phyloP scores from a whole-genome alignment of 2,329 filamentous ascomycete species.

The Aspergillus novoparasiticus region DNA sequence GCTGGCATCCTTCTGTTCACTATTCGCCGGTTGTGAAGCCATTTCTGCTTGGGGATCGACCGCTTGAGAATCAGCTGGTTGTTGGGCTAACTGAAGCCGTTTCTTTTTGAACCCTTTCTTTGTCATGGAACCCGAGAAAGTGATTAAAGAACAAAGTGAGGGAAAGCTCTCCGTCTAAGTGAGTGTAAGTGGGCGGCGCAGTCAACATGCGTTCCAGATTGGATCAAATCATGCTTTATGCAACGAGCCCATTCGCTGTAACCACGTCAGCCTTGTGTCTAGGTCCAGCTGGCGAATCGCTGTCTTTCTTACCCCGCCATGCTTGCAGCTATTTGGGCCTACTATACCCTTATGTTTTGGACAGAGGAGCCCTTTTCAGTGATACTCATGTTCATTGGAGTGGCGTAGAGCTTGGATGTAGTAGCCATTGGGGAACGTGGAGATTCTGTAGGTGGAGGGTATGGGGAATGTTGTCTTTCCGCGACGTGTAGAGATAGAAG shows the following conservation, averaged over 20 bases:
- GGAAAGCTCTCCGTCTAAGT: neutral
- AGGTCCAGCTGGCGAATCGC: neutral
- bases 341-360: neutral
- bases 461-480: neutral
- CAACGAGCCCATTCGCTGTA: neutral
- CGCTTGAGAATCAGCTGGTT: no score
- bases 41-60: neutral
- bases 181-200: neutral
- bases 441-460: neutral
- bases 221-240: neutral
- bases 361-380: no score
- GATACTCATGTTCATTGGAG: no score
- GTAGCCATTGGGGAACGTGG: neutral
- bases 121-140: neutral
- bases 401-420: neutral
- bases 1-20: neutral
- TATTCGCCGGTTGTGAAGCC: neutral
- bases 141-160: neutral
- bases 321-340: neutral
- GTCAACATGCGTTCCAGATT: neutral
- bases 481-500: neutral
- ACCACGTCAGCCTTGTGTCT: neutral
- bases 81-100: no score
- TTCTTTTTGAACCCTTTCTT: no score
- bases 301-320: neutral